Evolutionary conservation across 2,329 filamentous ascomycete genomes (phyloP), one percentile per base, ranked within the genome.

Genomic region (Xylaria sp.): DNA sequence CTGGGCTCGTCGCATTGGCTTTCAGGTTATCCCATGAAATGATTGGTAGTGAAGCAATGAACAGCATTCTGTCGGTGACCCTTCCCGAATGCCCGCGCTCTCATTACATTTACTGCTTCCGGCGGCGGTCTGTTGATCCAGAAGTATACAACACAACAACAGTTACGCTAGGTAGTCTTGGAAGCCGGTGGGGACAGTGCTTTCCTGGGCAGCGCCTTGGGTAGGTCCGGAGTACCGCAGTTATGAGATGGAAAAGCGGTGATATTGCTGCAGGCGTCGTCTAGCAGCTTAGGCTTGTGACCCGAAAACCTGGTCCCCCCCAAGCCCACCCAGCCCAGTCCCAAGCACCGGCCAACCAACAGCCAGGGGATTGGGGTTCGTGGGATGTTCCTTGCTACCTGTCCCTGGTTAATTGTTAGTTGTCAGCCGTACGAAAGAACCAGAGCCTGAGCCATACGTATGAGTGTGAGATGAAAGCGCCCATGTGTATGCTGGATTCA

Each of bases 181-280:
- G 18, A 46, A 15, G 13, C 41, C 18, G 18, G 41, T 46, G 41
- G 41, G 13, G 15, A 18, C 15, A 55, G 37, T 57, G 51, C 23
- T 41, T 54, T 52, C 2, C 34, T 54, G 54, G 48, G 25, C 41
- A 20, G 9, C 9, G 18, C 15, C 23, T 3, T 25, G 23, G 39
- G 55, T 28, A 63, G 10, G n/a, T 28, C 28, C 28, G 28, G 28
- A 28, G 28, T 52, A 25, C 25, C 18, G 25, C 60, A 48, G 34
- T 6, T 37, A 37, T 37, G 34, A 9, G 10, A 44, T 64, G 55
- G 48, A 66, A 48, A 48, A 50, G 63, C 52, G 52, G 63, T 69
- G 41, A 59, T 65, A 58, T 64, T 63, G 58, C 69, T 71, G 69
- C 66, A 64, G 66, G 57, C 9, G 1, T 71, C 66, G 66, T 71